A percentile compares a stretch with the other conserved stretches of the same genome.
Evolutionary conservation across 495 filamentous ascomycete species (phyloP).

Genomic region (Xylaria flabelliformis): DNA sequence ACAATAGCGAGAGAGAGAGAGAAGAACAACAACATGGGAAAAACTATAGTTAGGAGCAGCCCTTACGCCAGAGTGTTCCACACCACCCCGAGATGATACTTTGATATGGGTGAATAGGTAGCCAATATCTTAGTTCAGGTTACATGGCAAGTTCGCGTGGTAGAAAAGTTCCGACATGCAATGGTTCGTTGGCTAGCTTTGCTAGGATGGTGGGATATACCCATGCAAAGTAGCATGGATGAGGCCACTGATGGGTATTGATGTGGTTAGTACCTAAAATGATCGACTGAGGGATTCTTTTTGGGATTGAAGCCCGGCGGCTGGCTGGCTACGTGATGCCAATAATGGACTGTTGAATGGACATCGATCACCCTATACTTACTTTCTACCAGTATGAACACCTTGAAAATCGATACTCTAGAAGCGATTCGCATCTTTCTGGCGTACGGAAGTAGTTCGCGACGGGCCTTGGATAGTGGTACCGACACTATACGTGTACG

Average conservation of each 20-base stretch:
- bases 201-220: conserved; percentile 7
- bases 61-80: not conserved
- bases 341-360: conserved; percentile 19
- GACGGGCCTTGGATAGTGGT: not conserved
- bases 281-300: not conserved
- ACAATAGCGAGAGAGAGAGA: not conserved
- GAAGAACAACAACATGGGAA: not conserved
- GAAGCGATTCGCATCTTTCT: not conserved
- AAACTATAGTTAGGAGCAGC: not conserved
- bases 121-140: not conserved
- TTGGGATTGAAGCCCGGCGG: conserved; percentile 23
- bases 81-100: not conserved
- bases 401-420: not conserved
- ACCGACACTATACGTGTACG: conserved; percentile 3
- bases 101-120: conserved; percentile 5
- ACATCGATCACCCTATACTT: not conserved
- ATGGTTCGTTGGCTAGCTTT: conserved; percentile 14
- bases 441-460: not conserved
- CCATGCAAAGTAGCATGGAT: not conserved
- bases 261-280: not conserved
- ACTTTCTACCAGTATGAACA: not conserved
- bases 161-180: conserved; percentile 13
- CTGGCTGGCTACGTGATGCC: conserved; percentile 23
- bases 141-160: not conserved
- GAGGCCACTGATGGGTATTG: not conserved